Conservation (phyloP, 192 early-diverging fungal species). For the Linnemannia schmuckeri region DNA sequence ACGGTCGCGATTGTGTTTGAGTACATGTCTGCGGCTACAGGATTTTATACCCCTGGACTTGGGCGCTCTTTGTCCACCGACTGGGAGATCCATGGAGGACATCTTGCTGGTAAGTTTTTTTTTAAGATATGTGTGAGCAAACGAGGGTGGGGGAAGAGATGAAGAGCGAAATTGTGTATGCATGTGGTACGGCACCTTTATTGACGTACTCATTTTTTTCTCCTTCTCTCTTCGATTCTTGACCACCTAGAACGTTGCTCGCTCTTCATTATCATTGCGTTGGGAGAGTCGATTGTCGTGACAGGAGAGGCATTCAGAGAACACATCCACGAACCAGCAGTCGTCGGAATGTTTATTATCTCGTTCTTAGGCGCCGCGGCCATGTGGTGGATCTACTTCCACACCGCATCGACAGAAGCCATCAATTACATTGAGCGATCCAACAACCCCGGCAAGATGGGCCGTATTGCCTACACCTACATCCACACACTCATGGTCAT, state of each 20-base stretch:
- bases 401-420: slow-evolving; percentile 32
- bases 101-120: slow-evolving; percentile 37
- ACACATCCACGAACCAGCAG: slow-evolving; percentile 20
- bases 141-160: neutral
- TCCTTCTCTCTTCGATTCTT: neutral
- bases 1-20: slow-evolving; percentile 41
- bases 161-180: too few relatives aligned
- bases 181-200: neutral
- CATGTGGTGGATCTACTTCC: slow-evolving; percentile 57
- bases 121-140: neutral
- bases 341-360: slow-evolving; percentile 39
- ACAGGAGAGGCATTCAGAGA: slow-evolving; percentile 39
- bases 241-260: slow-evolving; percentile 37
- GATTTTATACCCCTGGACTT: slow-evolving; percentile 34
- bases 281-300: slow-evolving; percentile 50
- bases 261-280: slow-evolving; percentile 44
- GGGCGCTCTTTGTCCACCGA: slow-evolving; percentile 26
- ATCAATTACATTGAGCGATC: slow-evolving; percentile 26
- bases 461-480: slow-evolving; percentile 43
- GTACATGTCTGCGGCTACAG: slow-evolving; percentile 14
- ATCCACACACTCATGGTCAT: slow-evolving; percentile 44
- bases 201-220: neutral
- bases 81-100: slow-evolving; percentile 50
- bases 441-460: slow-evolving; percentile 42
- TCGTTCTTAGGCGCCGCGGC: slow-evolving; percentile 30